Evolutionary conservation across 805 yeast genomes (phyloP).

Genomic region (Ogataea siamensis): DNA sequence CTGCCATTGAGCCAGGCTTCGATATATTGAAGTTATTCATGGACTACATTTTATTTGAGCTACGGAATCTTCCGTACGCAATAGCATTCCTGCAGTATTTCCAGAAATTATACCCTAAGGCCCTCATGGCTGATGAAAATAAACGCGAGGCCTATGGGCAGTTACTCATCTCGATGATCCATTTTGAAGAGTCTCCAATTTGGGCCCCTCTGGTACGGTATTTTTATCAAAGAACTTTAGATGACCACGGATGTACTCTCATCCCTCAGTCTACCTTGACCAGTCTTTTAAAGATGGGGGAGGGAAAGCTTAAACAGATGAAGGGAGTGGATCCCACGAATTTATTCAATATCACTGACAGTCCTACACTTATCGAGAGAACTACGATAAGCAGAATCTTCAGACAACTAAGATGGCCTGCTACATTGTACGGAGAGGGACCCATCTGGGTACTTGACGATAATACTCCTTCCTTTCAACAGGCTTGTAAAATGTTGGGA

Average conservation of each 20-base stretch:
- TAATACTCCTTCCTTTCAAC: constrained; percentile 17
- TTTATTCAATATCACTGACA: constrained; percentile 9
- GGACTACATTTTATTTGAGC: constrained; percentile 10
- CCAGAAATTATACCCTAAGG: constrained; percentile 3
- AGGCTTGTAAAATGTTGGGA: constrained; percentile 21
- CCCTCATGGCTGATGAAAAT: constrained; percentile 6
- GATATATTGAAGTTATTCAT: constrained; percentile 12
- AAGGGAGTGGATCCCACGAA: not conserved
- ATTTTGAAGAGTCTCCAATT: constrained; percentile 16
- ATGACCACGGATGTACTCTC: constrained; percentile 2
- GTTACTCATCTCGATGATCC: constrained; percentile 17
- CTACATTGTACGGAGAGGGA: constrained; percentile 3
- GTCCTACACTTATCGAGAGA: constrained; percentile 20
- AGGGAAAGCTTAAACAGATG: not conserved
- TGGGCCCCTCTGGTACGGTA: constrained; percentile 21
- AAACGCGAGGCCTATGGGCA: constrained; percentile 13
- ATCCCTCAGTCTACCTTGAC: not conserved
- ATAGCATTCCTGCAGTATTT: constrained; percentile 20
- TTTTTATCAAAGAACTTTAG: constrained; percentile 19
- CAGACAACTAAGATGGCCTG: constrained; percentile 20
- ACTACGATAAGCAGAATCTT: constrained; percentile 8
- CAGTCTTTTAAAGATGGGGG: constrained; percentile 1
- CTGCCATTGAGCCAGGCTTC: constrained; percentile 3
- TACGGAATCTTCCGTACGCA: constrained; percentile 22
- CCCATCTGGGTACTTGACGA: constrained; percentile 19